Evolutionary conservation across 1,284 basidiomycete species (phyloP).

Genomic region (Boletellus deceptivus): DNA sequence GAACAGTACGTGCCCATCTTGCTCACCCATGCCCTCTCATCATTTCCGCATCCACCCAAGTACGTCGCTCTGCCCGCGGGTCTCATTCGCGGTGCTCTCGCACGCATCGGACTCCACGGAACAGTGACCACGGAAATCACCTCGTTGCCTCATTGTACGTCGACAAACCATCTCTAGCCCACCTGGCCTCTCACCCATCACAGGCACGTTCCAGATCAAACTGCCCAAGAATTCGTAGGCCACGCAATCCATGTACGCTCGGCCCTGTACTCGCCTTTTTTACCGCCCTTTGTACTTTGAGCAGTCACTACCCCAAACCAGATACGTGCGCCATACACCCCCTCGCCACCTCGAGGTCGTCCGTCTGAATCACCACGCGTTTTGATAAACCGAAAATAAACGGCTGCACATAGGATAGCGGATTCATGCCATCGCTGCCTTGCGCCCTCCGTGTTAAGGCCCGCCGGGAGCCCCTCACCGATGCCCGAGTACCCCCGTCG

Average conservation of each 20-base stretch:
- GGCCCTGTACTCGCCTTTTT: background rate
- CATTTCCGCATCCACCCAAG: conserved; percentile 36
- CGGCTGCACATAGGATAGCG: too few relatives aligned
- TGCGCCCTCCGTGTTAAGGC: too few relatives aligned
- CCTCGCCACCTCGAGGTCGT: too few relatives aligned
- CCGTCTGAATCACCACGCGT: too few relatives aligned
- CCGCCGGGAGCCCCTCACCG: too few relatives aligned
- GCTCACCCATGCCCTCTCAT: background rate
- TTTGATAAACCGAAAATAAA: too few relatives aligned
- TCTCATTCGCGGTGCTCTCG: conserved; percentile 79
- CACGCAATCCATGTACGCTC: background rate
- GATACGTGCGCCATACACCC: too few relatives aligned
- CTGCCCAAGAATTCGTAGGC: conserved; percentile 55
- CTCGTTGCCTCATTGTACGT: conserved; percentile 81
- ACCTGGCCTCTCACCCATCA: conserved; percentile 1
- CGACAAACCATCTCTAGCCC: background rate
- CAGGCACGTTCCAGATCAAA: conserved; percentile 81
- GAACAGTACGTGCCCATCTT: conserved; percentile 50
- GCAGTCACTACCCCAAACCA: background rate
- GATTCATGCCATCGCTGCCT: too few relatives aligned
- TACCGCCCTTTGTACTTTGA: too few relatives aligned
- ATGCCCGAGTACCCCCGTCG: too few relatives aligned
- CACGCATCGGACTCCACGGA: conserved; percentile 72
- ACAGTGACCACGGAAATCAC: conserved; percentile 76
- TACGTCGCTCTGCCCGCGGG: conserved; percentile 80